A percentile compares a stretch with the other conserved stretches of the same genome.
Conservation (phyloP, 1,284 basidiomycete species). For the Ustilago shanxiensis region DNA sequence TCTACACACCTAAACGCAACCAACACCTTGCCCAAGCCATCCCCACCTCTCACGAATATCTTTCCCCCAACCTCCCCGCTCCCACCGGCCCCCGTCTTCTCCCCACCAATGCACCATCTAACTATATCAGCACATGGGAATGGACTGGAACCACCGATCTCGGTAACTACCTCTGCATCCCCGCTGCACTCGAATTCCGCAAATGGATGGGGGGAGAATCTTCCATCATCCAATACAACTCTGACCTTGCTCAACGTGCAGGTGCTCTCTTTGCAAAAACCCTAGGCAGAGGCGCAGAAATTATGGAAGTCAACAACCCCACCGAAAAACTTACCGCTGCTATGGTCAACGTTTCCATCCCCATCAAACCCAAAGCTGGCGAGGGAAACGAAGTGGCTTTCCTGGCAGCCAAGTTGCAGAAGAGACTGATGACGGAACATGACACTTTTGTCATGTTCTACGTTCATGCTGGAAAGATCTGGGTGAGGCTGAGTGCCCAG, state of each 20-base stretch:
- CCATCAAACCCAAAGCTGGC: conserved; percentile 9
- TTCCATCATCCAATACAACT: conserved; percentile 82
- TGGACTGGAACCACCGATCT: conserved; percentile 50
- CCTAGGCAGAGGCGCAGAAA: conserved; percentile 62
- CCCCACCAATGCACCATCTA: conserved; percentile 24
- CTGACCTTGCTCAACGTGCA: conserved; percentile 79
- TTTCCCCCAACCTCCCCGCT: conserved; percentile 17
- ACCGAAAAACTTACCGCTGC: conserved; percentile 30
- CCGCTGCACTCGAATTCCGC: conserved; percentile 81
- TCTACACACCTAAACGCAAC: conserved; percentile 84
- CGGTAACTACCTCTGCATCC: conserved; percentile 42
- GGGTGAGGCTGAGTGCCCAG: conserved; percentile 53
- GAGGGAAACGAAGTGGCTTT: conserved; percentile 5
- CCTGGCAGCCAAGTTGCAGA: conserved; percentile 26
- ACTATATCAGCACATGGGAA: conserved; percentile 50
- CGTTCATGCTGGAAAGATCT: conserved; percentile 50
- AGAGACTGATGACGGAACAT: conserved; percentile 20
- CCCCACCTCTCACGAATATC: conserved; percentile 74
- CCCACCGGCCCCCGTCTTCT: conserved; percentile 18
- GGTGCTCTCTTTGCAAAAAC: conserved; percentile 77
- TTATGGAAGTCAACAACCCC: conserved; percentile 20
- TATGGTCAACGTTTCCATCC: conserved; percentile 53
- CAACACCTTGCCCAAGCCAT: conserved; percentile 82
- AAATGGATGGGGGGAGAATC: conserved; percentile 85
- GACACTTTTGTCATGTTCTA: conserved; percentile 43